A percentile compares a stretch with the other conserved stretches of the same genome.
phyloP scores from a whole-genome alignment of 768 basidiomycete species.

The Tricholoma furcatifolium region DNA sequence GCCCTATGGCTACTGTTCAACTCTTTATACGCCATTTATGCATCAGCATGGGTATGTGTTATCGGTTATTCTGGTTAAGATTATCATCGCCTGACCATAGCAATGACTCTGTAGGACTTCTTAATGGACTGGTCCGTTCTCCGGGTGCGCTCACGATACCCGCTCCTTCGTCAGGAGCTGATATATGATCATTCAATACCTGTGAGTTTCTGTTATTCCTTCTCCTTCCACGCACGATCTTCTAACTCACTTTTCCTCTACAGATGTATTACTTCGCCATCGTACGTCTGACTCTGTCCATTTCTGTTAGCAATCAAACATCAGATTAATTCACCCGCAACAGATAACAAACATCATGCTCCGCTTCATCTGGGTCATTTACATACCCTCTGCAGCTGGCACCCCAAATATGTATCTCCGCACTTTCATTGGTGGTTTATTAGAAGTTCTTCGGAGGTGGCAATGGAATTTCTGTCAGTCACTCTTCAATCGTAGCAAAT shows the following conservation, averaged over 20 bases:
- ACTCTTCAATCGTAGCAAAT: background rate
- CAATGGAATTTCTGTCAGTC: slow-evolving; percentile 93
- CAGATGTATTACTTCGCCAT: slow-evolving; percentile 81
- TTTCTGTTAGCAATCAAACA: background rate
- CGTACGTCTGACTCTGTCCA: slow-evolving; percentile 36
- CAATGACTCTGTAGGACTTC: slow-evolving; percentile 56
- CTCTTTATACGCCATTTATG: slow-evolving; percentile 66
- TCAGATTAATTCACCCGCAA: background rate
- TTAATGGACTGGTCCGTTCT: slow-evolving; percentile 92
- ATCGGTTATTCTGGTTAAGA: background rate
- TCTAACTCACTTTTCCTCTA: background rate
- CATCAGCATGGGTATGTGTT: slow-evolving; percentile 71
- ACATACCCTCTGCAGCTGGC: slow-evolving; percentile 47
- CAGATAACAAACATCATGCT: slow-evolving; percentile 71
- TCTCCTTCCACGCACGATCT: background rate
- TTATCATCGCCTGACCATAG: background rate
- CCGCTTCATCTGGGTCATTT: slow-evolving; percentile 83
- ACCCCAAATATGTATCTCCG: slow-evolving; percentile 52
- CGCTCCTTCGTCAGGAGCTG: slow-evolving; percentile 70
- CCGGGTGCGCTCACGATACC: slow-evolving; percentile 50
- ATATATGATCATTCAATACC: slow-evolving; percentile 64
- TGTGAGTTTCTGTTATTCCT: slow-evolving; percentile 37
- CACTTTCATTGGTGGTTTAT: slow-evolving; percentile 62
- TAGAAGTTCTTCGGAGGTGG: slow-evolving; percentile 79
- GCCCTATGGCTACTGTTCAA: slow-evolving; percentile 68